A percentile compares a stretch with the other conserved stretches of the same genome.
phyloP scores from a whole-genome alignment of 202 grass and related monocot species.

The Elaeis oleifera region DNA sequence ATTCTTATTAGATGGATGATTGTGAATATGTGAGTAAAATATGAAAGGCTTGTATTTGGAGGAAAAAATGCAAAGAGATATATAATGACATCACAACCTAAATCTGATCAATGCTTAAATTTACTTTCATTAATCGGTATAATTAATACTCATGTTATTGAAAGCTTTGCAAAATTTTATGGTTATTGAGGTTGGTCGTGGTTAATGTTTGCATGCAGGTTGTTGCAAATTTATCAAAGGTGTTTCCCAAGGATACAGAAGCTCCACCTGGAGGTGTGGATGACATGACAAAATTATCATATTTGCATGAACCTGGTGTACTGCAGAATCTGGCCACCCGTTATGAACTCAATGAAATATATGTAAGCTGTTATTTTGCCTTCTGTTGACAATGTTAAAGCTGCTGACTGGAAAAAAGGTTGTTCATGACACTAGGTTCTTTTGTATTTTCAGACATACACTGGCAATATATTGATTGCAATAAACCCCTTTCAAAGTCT shows the following conservation, averaged over 20 bases:
- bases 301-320: conserved; percentile 21
- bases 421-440: background rate
- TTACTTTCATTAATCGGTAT: too few species aligned
- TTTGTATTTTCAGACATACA: conserved; percentile 14
- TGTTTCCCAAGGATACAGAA: conserved; percentile 25
- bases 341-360: conserved; percentile 26
- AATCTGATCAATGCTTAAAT: too few species aligned
- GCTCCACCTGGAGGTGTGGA: conserved; percentile 19
- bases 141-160: too few species aligned
- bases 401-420: background rate
- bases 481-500: conserved; percentile 22
- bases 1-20: too few species aligned
- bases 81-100: too few species aligned
- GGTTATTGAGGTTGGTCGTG: too few species aligned
- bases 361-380: background rate
- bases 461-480: conserved; percentile 20
- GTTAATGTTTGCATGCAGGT: background rate
- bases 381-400: background rate
- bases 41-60: too few species aligned
- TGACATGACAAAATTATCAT: conserved; percentile 25
- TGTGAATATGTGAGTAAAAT: too few species aligned
- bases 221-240: conserved; percentile 21
- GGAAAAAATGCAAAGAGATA: too few species aligned
- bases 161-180: too few species aligned
- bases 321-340: conserved; percentile 15